A percentile compares a stretch with the other conserved stretches of the same genome.
Evolutionary conservation across 768 basidiomycete species (phyloP).

Genomic region (Leucocoprinus leucothites): DNA sequence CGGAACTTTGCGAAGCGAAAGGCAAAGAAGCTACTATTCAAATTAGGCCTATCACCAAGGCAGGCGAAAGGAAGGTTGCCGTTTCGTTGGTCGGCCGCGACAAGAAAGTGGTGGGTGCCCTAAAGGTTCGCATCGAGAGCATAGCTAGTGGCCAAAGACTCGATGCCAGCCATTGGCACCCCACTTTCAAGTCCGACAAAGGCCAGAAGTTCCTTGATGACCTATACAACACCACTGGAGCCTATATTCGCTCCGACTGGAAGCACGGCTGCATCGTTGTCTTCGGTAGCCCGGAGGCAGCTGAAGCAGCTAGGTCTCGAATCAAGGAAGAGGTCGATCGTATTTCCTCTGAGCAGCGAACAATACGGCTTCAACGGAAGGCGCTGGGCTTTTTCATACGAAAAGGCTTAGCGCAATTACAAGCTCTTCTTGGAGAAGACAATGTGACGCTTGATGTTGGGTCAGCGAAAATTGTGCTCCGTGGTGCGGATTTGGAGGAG

Average conservation of each 20-base stretch:
- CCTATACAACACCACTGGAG: slow-evolving; percentile 33
- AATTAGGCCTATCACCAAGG: slow-evolving; percentile 27
- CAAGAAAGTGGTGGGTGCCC: slow-evolving; percentile 48
- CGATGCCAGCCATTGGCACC: slow-evolving; percentile 46
- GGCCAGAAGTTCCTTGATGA: slow-evolving; percentile 33
- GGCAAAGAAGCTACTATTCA: slow-evolving; percentile 21
- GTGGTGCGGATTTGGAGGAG: slow-evolving; percentile 54
- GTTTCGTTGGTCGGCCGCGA: slow-evolving; percentile 49
- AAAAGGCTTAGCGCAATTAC: slow-evolving; percentile 47
- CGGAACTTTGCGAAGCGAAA: slow-evolving; percentile 37
- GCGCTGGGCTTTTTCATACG: slow-evolving; percentile 49
- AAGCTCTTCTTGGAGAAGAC: slow-evolving; percentile 52
- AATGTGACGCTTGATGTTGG: slow-evolving; percentile 44
- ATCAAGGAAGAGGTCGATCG: slow-evolving; percentile 47
- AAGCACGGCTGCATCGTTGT: slow-evolving; percentile 41
- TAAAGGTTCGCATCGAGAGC: slow-evolving; percentile 60
- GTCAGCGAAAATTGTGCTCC: slow-evolving; percentile 35
- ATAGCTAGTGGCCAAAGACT: slow-evolving; percentile 49
- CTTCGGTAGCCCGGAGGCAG: slow-evolving; percentile 37
- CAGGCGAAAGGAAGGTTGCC: slow-evolving; percentile 22
- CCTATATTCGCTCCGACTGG: slow-evolving; percentile 44
- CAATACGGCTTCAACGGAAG: slow-evolving; percentile 31
- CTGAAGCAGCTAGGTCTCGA: slow-evolving; percentile 39
- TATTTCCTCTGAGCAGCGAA: slow-evolving; percentile 37
- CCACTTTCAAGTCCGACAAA: slow-evolving; percentile 28